A percentile compares a stretch with the other conserved stretches of the same genome.
Conservation (phyloP, 306 rosid species). For the Dalbergia cultrata region DNA sequence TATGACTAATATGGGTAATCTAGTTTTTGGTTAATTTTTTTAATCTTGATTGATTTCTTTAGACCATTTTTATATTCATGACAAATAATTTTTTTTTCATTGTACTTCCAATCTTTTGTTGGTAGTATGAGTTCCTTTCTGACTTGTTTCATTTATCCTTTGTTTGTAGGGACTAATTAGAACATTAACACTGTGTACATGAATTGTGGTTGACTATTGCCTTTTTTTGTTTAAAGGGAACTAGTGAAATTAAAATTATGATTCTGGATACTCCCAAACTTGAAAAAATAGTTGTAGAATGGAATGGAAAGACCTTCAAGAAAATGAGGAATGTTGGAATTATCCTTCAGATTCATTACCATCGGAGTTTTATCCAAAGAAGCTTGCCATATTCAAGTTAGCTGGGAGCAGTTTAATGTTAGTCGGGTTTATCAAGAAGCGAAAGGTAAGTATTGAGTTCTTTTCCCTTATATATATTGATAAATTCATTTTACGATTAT, state of each 20-base stretch:
- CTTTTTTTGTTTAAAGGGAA: conserved; percentile 23
- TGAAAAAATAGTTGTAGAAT: conserved; percentile 9
- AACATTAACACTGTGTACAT: background rate
- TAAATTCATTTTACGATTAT: too few species aligned
- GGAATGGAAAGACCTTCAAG: conserved; percentile 29
- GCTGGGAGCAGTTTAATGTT: background rate
- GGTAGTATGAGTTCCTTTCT: too few species aligned
- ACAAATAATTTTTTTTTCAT: too few species aligned
- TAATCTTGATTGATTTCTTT: background rate
- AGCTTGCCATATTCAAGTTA: background rate
- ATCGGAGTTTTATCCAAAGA: conserved; percentile 1
- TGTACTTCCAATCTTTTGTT: too few species aligned
- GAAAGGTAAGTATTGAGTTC: too few species aligned
- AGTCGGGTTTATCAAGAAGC: background rate
- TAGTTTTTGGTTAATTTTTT: background rate
- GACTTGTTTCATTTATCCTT: too few species aligned
- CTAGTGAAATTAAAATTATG: background rate
- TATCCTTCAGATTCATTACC: conserved; percentile 19
- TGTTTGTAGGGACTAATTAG: background rate
- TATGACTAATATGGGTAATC: background rate
- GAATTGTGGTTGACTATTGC: background rate
- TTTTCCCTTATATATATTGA: too few species aligned
- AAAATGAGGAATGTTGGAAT: conserved; percentile 31
- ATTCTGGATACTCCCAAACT: background rate
- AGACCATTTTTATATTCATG: background rate